Evolutionary conservation across 1,139 yeast species (phyloP).

Genomic region (Sugiyamaella neomexicana): DNA sequence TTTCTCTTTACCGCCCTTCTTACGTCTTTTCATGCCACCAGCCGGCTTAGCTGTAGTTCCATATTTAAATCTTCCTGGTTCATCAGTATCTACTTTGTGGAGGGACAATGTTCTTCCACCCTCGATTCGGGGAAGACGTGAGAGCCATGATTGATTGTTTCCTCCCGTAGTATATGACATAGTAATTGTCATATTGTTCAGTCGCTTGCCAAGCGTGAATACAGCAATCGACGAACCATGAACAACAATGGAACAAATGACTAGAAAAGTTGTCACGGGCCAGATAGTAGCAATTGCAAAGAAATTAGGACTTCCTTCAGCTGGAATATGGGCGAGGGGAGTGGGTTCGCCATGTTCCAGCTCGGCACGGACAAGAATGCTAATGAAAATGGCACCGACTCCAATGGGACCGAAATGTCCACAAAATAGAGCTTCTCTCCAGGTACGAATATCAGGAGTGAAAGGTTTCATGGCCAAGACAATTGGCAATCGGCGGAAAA

Average conservation of each 20-base stretch:
- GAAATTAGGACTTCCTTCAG: constrained; percentile 56
- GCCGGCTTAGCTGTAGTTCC: constrained; percentile 64
- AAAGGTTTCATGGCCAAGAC: constrained; percentile 74
- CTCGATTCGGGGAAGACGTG: constrained; percentile 74
- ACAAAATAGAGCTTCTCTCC: constrained; percentile 95
- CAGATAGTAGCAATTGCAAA: constrained; percentile 74
- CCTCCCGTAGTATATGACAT: constrained; percentile 84
- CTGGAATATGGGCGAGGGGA: constrained; percentile 58
- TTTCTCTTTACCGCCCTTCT: constrained; percentile 44
- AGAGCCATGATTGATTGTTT: constrained; percentile 76
- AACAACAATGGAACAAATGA: constrained; percentile 82
- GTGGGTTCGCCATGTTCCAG: constrained; percentile 69
- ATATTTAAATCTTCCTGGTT: constrained; percentile 36
- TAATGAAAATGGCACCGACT: constrained; percentile 93
- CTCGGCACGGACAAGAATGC: constrained; percentile 78
- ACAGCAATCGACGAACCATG: constrained; percentile 98
- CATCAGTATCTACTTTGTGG: constrained; percentile 73
- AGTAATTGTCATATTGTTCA: constrained; percentile 89
- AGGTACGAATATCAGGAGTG: constrained; percentile 87
- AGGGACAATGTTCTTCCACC: constrained; percentile 75
- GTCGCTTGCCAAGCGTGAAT: constrained; percentile 79
- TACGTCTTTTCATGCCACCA: constrained; percentile 64
- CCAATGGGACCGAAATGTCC: constrained; percentile 99
- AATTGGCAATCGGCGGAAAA: constrained; percentile 85
- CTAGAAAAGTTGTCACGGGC: constrained; percentile 88